Base-by-base conservation (phyloP, 1,139 yeast genomes). In the Hansenula lynferdii region DNA sequence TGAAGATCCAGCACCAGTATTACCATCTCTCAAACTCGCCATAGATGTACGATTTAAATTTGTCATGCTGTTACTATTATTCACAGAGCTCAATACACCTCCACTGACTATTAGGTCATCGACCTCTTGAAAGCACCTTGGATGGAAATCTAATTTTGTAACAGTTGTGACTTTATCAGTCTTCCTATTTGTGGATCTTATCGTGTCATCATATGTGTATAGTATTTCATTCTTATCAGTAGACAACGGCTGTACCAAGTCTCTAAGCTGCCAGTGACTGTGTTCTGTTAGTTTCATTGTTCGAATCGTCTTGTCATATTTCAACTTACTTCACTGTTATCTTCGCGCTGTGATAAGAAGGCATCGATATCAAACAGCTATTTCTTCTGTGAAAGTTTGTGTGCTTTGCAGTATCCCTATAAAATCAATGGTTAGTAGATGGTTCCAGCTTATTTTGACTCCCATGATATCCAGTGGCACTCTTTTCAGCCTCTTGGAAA, bases 191-290 rank as follows among this genome's bases (percentile, higher is more conserved):
- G 79, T 57, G 12, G 64, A 50, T 43, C 70, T 67, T 21, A 79
- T 64, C 19, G 64, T 52, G 41, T 68, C 68, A 35, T 72, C 73
- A 41, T 65, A 63, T 1, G 81, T 77, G 50, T 75, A 78, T 27
- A 72, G 59, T 12, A 77, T 61, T 36, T 70, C 67, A 36, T 64
- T 61, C 17, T 65, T 61, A 21, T 58, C 51, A 10, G 40, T 39
- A 0, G 72, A 58, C 1, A 70, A 64, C 16, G 68, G 64, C 40
- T 82, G 77, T 19, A 87, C 65, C 52, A 89, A 69, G 54, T 89
- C 95, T 35, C 95, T 69, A 31, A 89, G 66, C 58, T 89, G 97
- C 96, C 96, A 89, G 64, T 89, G 97, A 45, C 80, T 78, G 30
- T 6, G n/a, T 16, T n/a, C 10, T 10, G 42, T 37, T 42, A 39